Evolutionary conservation across 345 rosid species (phyloP).

Genomic region (Hibiscus trionum): DNA sequence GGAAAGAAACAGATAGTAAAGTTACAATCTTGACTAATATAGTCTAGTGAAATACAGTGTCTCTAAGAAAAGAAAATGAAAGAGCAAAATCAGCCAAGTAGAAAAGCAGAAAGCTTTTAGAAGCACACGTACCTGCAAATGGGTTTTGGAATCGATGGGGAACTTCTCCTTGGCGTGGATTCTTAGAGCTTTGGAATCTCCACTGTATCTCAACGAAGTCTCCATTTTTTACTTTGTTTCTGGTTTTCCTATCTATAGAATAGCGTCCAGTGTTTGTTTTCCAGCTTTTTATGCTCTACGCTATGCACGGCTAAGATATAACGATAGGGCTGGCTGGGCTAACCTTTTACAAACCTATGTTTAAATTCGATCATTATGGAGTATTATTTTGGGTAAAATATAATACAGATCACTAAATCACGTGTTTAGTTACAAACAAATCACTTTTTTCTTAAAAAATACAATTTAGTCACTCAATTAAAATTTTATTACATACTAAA

Average conservation of each 20-base stretch:
- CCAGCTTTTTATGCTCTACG: neutral
- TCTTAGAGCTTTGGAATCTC: slow-evolving; percentile 55
- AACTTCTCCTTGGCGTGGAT: slow-evolving; percentile 89
- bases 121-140: slow-evolving; percentile 49
- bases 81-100: neutral
- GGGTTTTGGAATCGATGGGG: slow-evolving; percentile 49
- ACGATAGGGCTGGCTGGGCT: neutral
- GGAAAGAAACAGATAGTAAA: neutral
- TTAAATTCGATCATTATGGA: neutral
- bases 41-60: neutral
- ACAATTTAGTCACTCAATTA: too few species aligned
- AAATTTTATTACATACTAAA: too few species aligned
- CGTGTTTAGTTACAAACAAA: too few species aligned
- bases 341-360: neutral
- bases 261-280: neutral
- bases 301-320: neutral
- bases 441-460: too few species aligned
- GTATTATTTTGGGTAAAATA: too few species aligned
- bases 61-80: neutral
- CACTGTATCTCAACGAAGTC: slow-evolving; percentile 67
- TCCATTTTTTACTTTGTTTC: slow-evolving; percentile 38
- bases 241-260: neutral
- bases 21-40: neutral
- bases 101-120: neutral
- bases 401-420: too few species aligned